Evolutionary conservation across 2,329 filamentous ascomycete species (phyloP).

Genomic region (Ophiostoma australiae): DNA sequence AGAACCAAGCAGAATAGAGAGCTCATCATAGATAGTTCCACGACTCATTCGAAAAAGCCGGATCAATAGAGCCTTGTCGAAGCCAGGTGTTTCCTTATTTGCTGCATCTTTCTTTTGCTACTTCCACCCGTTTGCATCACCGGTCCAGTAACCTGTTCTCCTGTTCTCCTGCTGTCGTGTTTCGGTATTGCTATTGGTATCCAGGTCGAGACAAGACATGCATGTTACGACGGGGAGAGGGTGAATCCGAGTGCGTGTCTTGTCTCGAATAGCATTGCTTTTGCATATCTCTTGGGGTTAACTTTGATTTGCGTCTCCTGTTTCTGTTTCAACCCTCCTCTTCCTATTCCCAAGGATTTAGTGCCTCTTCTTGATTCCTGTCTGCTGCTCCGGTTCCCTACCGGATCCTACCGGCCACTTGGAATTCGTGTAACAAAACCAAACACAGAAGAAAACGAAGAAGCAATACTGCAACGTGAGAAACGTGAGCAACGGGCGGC

Average conservation of each 20-base stretch:
- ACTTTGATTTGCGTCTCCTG: conserved; percentile 1
- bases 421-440: neutral
- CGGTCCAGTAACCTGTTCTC: no score
- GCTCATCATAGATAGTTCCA: neutral
- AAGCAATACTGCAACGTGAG: neutral
- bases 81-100: neutral
- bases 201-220: neutral
- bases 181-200: neutral
- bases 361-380: neutral
- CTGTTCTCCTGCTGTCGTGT: neutral
- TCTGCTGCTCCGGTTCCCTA: neutral
- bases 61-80: neutral
- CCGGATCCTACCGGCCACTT: neutral
- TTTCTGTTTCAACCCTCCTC: neutral
- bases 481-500: neutral
- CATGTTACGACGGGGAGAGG: neutral
- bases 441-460: neutral
- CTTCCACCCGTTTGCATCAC: neutral
- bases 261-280: neutral
- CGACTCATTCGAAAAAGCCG: neutral
- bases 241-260: neutral
- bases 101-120: neutral
- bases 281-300: neutral
- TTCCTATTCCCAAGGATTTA: neutral
- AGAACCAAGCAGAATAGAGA: neutral